Evolutionary conservation across 306 rosid genomes (phyloP).

Genomic region (Vigna nakashimae): DNA sequence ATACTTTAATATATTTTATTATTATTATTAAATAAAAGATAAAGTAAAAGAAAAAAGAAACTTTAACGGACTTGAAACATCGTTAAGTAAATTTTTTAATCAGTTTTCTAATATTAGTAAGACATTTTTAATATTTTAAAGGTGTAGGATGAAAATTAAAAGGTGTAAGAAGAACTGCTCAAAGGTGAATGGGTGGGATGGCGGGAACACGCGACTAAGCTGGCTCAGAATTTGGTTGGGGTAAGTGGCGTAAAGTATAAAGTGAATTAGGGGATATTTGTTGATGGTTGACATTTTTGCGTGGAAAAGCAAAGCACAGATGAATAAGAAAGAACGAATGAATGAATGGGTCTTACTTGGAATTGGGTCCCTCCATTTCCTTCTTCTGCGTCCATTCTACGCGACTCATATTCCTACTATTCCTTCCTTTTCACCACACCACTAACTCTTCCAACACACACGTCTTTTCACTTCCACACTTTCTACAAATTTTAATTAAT

Average conservation of each 20-base stretch:
- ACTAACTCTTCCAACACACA: neutral
- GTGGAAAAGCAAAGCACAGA: too few species aligned
- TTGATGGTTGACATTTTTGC: conserved; percentile 28
- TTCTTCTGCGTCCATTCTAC: conserved; percentile 42
- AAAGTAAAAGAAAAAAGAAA: too few species aligned
- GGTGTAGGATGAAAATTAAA: too few species aligned
- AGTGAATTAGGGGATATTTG: neutral
- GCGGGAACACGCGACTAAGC: neutral
- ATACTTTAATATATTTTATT: too few species aligned
- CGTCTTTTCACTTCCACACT: neutral
- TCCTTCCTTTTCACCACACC: neutral
- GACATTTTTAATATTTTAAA: too few species aligned
- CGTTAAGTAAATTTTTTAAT: too few species aligned
- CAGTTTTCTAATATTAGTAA: too few species aligned
- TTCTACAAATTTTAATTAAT: neutral
- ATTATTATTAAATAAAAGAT: too few species aligned
- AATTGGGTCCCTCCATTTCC: conserved; percentile 38
- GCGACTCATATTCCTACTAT: conserved; percentile 39
- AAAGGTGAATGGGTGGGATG: neutral
- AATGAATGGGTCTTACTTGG: conserved; percentile 24
- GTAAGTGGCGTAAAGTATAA: neutral
- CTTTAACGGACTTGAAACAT: too few species aligned
- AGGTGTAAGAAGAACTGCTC: neutral
- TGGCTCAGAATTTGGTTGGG: neutral
- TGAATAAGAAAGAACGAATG: too few species aligned